Evolutionary conservation across 2,329 filamentous ascomycete genomes (phyloP), one percentile per base, ranked within the genome.

Genomic region (Talaromyces sp.): DNA sequence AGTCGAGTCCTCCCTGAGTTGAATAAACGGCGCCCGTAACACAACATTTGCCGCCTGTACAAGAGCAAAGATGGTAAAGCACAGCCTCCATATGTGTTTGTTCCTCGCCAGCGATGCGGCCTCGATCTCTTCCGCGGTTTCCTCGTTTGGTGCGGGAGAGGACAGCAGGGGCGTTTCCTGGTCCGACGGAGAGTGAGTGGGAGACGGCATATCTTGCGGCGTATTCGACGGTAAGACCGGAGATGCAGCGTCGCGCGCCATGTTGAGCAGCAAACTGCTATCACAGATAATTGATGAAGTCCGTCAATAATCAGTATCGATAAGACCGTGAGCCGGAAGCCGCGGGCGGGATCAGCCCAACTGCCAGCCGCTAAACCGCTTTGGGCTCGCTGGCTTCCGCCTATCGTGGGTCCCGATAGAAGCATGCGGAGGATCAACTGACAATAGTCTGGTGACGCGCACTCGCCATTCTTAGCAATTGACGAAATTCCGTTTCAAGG

Each of bases 41-140:
- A 62, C 43, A n/a, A 59, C 54, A 32, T 62, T 62, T 7, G 32
- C 57, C n/a, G 51, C 58, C 26, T 62, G 57, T 4, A 62, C 38
- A 13, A 62, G 61, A 46, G 58, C 58, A 27, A 62, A 59, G 10
- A 62, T 27, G 7, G 54, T 55, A 21, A 62, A 60, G 50, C 61
- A 62, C 17, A 62, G 52, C 21, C 58, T 43, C 57, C 57, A 62
- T 11, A 60, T 60, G 38, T 56, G 58, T 29, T 53, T 57, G 21
- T 43, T 55, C 14, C 59, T 52, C 29, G 50, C 51, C 26, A 29
- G 55, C 13, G 32, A 21, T 17, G 55, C 59, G n/a, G 38, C 54
- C 50, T 61, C 59, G 24, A 46, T 24, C 43, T 46, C 43, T 24
- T 46, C 43, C 3, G 52, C 24, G 11, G 29, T 13, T 13, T 31